Conservation (phyloP, 1,139 yeast genomes). For the Lodderomyces oxycetoniae region DNA sequence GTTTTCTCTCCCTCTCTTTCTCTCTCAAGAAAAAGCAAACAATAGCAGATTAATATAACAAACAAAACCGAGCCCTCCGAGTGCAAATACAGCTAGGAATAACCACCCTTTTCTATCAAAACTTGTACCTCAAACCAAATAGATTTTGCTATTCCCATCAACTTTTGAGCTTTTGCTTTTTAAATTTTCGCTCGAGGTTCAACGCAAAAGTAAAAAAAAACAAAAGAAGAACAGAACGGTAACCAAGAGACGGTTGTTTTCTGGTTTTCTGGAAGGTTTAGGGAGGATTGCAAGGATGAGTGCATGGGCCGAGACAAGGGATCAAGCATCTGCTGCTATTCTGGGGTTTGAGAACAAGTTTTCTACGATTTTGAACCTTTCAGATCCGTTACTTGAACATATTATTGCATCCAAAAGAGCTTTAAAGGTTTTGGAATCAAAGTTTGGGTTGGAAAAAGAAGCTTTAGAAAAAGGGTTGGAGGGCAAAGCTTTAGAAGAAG, state of each 20-base stretch:
- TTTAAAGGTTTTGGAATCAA: slow-evolving; percentile 23
- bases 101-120: too few species aligned
- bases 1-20: too few species aligned
- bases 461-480: slow-evolving; percentile 6
- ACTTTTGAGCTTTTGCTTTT: too few species aligned
- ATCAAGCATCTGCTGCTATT: slow-evolving; percentile 8
- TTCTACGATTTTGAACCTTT: slow-evolving; percentile 11
- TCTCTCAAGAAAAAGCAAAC: too few species aligned
- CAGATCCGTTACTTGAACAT: slow-evolving; percentile 40
- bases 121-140: too few species aligned
- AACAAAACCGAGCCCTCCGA: too few species aligned
- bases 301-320: slow-evolving; percentile 14
- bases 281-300: slow-evolving; percentile 19
- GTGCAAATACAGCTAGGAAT: too few species aligned
- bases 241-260: too few species aligned
- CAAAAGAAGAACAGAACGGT: neutral
- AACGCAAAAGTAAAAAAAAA: neutral
- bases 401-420: slow-evolving; percentile 47
- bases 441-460: slow-evolving; percentile 6
- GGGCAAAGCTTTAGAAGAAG: too few species aligned
- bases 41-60: too few species aligned
- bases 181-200: neutral
- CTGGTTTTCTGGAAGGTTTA: neutral
- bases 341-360: slow-evolving; percentile 7
- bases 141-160: too few species aligned